These are phyloP conservation scores for Spiromastix sp. DNA, from an alignment of 2,329 filamentous ascomycete species.

Conservation along the genomic window DNA sequence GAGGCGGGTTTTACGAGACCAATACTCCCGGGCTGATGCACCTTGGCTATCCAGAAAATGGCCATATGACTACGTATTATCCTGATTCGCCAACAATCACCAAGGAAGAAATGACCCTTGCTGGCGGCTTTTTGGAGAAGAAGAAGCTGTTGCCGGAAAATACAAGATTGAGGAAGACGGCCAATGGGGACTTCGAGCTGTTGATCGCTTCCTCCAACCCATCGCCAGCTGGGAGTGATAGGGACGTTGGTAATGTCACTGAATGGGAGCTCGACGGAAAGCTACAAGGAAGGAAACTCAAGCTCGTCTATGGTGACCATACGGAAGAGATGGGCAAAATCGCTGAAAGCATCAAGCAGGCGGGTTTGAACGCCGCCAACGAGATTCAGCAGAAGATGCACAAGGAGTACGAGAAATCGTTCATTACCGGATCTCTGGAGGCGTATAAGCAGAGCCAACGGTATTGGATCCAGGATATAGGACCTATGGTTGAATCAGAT, in stretches of 20 bases:
- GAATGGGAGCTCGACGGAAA: constrained; percentile 51
- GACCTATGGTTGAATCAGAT: constrained; percentile 68
- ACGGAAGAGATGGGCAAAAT: constrained; percentile 60
- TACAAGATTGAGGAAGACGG: constrained; percentile 59
- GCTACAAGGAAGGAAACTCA: constrained; percentile 57
- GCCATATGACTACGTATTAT: constrained; percentile 75
- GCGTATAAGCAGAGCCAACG: constrained; percentile 73
- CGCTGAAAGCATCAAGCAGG: constrained; percentile 54
- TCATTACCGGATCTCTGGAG: constrained; percentile 61
- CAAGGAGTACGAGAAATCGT: constrained; percentile 62
- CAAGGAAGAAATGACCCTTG: constrained; percentile 60
- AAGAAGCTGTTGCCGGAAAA: constrained; percentile 65
- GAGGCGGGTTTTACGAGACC: constrained; percentile 61
- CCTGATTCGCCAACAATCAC: constrained; percentile 65
- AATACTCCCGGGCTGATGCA: constrained; percentile 57
- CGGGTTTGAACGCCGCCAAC: constrained; percentile 60
- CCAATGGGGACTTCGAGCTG: constrained; percentile 56
- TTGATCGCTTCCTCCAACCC: constrained; percentile 61
- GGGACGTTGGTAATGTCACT: constrained; percentile 58
- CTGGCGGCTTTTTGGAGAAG: constrained; percentile 63
- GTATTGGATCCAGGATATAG: constrained; percentile 74
- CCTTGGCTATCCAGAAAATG: constrained; percentile 62
- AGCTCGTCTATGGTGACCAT: constrained; percentile 66
- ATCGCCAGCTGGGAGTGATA: constrained; percentile 49
- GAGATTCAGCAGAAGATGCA: constrained; percentile 66